These are phyloP conservation scores for Cylindricascospora bacillispora DNA, from an alignment of 1,139 yeast species.

Conservation along the genomic window DNA sequence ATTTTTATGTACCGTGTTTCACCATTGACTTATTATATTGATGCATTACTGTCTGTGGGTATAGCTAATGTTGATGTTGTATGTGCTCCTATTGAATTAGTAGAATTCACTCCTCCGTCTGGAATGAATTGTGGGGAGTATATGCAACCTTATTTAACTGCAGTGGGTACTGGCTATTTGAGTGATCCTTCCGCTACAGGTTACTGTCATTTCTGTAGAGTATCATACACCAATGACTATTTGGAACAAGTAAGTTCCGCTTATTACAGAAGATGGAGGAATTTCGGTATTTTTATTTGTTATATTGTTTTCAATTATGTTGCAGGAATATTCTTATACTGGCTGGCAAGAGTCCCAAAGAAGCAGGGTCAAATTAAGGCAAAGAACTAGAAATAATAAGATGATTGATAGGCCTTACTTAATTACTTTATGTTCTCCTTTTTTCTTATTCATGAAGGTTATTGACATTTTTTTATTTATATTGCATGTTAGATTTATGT, in stretches of 20 bases:
- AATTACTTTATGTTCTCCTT: not conserved
- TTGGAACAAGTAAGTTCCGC: conserved; percentile 32
- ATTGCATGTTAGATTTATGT: not conserved
- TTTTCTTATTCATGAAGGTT: not conserved
- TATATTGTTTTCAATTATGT: conserved; percentile 36
- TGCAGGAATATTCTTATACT: conserved; percentile 46
- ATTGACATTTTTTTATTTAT: not conserved
- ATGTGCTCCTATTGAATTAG: conserved; percentile 38
- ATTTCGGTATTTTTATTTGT: conserved; percentile 43
- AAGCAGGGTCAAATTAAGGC: conserved; percentile 1
- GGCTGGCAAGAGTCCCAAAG: conserved; percentile 69
- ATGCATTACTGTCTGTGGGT: conserved; percentile 39
- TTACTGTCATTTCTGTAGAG: conserved; percentile 41
- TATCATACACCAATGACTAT: conserved; percentile 38
- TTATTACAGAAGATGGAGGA: conserved; percentile 51
- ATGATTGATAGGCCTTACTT: not conserved
- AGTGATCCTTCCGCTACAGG: conserved; percentile 31
- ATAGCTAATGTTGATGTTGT: conserved; percentile 37
- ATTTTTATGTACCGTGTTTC: conserved; percentile 49
- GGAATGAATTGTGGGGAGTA: conserved; percentile 42
- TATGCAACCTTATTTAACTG: conserved; percentile 33
- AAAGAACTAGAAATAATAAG: not conserved
- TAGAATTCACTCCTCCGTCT: conserved; percentile 34
- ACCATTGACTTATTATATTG: conserved; percentile 50
- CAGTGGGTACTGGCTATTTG: conserved; percentile 46